Conservation (phyloP, 306 rosid genomes). For the Pueraria montana region DNA sequence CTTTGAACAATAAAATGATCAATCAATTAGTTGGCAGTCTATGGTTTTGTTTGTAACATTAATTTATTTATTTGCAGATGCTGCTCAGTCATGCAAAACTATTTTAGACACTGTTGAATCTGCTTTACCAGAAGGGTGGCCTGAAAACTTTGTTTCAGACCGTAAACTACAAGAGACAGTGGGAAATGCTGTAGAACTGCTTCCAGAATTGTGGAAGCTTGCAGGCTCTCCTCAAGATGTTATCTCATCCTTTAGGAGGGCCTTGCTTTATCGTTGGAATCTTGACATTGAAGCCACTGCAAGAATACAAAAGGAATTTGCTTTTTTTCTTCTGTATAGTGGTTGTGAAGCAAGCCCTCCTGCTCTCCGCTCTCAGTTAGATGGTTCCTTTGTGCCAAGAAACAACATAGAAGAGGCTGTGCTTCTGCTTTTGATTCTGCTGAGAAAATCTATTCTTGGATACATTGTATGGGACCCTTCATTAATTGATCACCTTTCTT, state of each 20-base stretch:
- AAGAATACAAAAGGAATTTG: slow-evolving; percentile 81
- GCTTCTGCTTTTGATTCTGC: slow-evolving; percentile 76
- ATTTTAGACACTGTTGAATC: slow-evolving; percentile 87
- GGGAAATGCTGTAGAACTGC: slow-evolving; percentile 74
- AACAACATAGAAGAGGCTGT: slow-evolving; percentile 92
- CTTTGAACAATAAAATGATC: slow-evolving; percentile 1
- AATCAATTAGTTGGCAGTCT: neutral
- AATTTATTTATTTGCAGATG: slow-evolving; percentile 65
- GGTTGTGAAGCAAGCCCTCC: slow-evolving; percentile 92
- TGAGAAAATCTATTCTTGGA: slow-evolving; percentile 63
- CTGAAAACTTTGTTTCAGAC: slow-evolving; percentile 68
- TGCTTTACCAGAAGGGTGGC: slow-evolving; percentile 87
- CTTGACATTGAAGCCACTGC: slow-evolving; percentile 68
- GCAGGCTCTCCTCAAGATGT: slow-evolving; percentile 74
- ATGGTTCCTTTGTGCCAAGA: slow-evolving; percentile 84
- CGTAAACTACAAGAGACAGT: slow-evolving; percentile 80
- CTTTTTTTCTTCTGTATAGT: slow-evolving; percentile 84
- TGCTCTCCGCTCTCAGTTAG: slow-evolving; percentile 80
- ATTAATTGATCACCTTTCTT: slow-evolving; percentile 82
- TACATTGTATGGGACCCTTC: slow-evolving; percentile 82
- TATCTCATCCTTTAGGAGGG: slow-evolving; percentile 77
- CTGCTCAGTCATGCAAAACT: slow-evolving; percentile 85
- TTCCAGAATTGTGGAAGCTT: slow-evolving; percentile 89
- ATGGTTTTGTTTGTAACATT: slow-evolving; percentile 11
- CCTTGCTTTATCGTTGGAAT: slow-evolving; percentile 82